Percentiles rank a stretch among this genome's conserved stretches.
Evolutionary conservation across 345 rosid species (phyloP).

Genomic region (Chamaenerion angustifolium): DNA sequence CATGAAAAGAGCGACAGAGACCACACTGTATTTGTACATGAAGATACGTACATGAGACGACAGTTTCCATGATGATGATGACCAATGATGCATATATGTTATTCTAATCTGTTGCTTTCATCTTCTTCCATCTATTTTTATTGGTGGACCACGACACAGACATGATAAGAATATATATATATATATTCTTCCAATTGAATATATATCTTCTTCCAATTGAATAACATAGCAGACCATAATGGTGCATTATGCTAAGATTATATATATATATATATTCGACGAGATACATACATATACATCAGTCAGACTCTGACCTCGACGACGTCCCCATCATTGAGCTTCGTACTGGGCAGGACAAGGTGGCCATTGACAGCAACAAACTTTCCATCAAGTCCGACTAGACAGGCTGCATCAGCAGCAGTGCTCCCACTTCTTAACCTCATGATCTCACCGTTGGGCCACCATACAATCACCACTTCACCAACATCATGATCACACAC

Average conservation of each 20-base stretch:
- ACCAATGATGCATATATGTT: background rate
- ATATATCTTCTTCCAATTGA: too few species aligned
- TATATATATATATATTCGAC: too few species aligned
- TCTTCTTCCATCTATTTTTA: too few species aligned
- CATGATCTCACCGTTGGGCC: slow-evolving; percentile 62
- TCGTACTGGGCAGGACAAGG: slow-evolving; percentile 41
- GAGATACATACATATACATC: too few species aligned
- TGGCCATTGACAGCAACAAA: slow-evolving; percentile 50
- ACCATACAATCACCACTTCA: slow-evolving; percentile 50
- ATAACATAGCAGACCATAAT: too few species aligned
- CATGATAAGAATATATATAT: too few species aligned
- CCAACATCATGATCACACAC: slow-evolving; percentile 8
- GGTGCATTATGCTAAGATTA: too few species aligned
- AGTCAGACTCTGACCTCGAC: slow-evolving; percentile 39
- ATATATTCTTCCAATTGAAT: too few species aligned
- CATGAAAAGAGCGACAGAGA: slow-evolving; percentile 15
- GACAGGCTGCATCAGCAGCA: slow-evolving; percentile 62
- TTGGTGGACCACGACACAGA: too few species aligned
- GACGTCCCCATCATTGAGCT: slow-evolving; percentile 62
- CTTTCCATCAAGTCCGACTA: slow-evolving; percentile 49
- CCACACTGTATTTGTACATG: slow-evolving; percentile 55
- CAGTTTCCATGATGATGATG: slow-evolving; percentile 31
- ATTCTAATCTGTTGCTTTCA: too few species aligned
- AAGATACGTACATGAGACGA: slow-evolving; percentile 53
- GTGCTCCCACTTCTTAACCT: slow-evolving; percentile 54